Evolutionary conservation across 805 yeast species (phyloP), one percentile per base, ranked within the genome.

Genomic region (Spencermartinsiella europaea): DNA sequence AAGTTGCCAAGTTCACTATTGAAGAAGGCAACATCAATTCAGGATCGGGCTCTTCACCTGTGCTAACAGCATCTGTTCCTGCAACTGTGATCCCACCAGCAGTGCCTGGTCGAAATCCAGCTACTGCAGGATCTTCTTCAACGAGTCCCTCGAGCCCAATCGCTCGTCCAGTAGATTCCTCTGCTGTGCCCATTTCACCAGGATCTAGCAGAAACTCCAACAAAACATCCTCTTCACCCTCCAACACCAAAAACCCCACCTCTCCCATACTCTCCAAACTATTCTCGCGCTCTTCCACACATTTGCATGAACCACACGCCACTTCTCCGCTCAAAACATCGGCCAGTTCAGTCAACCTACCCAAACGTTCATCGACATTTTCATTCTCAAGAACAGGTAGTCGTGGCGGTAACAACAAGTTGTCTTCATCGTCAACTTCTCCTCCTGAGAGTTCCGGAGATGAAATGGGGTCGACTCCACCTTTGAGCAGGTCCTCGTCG

Each of bases 221-320:
- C n/a, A n/a, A n/a, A n/a, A n/a, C n/a, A n/a, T n/a, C n/a, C n/a
- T n/a, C n/a, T n/a, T n/a, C n/a, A n/a, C n/a, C n/a, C n/a, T n/a
- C n/a, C n/a, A 20, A 37, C 22, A 21, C 7, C 25, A 38, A 38
- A 19, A 15, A 20, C n/a, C n/a, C 20, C 14, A 12, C n/a, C 25
- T 37, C 40, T 10, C 15, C 34, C 8, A 27, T 14, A 4, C 22
- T 38, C 5, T 38, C 42, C 10, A 15, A 20, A 15, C 31, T 38
- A 15, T 38, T 38, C 21, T 38, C 42, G 20, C 42, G 42, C 5
- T 38, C 42, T 15, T 38, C 42, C 5, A 38, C 34, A 7, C 22
- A 21, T 5, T 15, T 38, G 34, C 34, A n/a, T n/a, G n/a, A 31
- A 4, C 33, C 21, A 25, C 7, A 12, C 31, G 31, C 31, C 12